These are phyloP conservation scores for Phytophthora nicotianae DNA, from an alignment of 352 stramenopile genomes.

Conservation along the genomic window DNA sequence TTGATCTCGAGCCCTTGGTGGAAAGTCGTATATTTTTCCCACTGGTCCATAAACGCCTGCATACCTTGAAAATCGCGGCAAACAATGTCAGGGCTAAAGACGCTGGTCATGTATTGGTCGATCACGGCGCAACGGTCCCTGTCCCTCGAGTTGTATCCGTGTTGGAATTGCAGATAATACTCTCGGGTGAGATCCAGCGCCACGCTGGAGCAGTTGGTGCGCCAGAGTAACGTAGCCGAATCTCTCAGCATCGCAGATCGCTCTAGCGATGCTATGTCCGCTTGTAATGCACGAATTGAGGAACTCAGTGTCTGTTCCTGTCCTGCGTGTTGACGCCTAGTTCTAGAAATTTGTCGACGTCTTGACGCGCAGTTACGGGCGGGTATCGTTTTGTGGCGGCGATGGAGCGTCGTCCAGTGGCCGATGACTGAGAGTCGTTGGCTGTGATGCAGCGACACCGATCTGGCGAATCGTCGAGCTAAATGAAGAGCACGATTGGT, in stretches of 20 bases:
- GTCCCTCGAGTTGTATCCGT: constrained; percentile 42
- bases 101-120: constrained; percentile 38
- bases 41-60: constrained; percentile 48
- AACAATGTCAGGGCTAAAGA: constrained; percentile 41
- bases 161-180: constrained; percentile 49
- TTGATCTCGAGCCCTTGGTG: constrained; percentile 41
- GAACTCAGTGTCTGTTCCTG: constrained; percentile 17
- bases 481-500: constrained; percentile 6
- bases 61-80: constrained; percentile 53
- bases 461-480: constrained; percentile 43
- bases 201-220: constrained; percentile 42
- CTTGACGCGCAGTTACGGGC: constrained; percentile 38
- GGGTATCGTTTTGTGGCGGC: not conserved
- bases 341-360: constrained; percentile 15
- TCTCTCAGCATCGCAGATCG: constrained; percentile 42
- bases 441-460: constrained; percentile 24
- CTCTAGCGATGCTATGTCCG: constrained; percentile 40
- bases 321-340: not conserved
- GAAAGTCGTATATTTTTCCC: constrained; percentile 60
- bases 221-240: constrained; percentile 40
- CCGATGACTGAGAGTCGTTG: constrained; percentile 12
- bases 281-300: constrained; percentile 39
- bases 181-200: constrained; percentile 43
- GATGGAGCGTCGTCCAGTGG: not conserved
- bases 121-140: constrained; percentile 2